Base-by-base conservation (phyloP, 306 rosid species). In the Prunus salicina region DNA sequence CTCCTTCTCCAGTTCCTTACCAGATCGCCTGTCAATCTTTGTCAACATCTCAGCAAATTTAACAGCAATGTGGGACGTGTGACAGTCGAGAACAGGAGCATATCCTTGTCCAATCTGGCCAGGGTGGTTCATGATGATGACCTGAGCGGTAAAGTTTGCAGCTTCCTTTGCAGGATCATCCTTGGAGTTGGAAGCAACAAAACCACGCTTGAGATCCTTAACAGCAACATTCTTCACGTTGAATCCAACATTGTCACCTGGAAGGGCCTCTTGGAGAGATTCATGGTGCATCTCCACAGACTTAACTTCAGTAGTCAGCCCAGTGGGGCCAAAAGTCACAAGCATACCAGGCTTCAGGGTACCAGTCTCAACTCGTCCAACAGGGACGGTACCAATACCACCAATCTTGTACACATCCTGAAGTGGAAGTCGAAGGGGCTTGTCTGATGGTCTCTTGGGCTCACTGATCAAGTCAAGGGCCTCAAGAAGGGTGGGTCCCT, bases 91-190 rank as follows among this genome's bases (percentile, higher is more conserved):
- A 25, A 78, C 86, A 10, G 86, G 86, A 12, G 86, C 80, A 56
- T 78, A 82, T 2, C 86, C 86, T 20, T 82, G 70, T 1, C 86
- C 82, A 11, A 78, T 78, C 80, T 82, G 86, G 5, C 86, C 82
- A 18, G 82, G 86, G 76, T 78, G 82, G 70, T 82, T 82, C 86
- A 82, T 82, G 71, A 82, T 78, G 82, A 78, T 82, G 77, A 74
- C 86, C 77, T 74, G 80, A 5, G 86, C 69, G n/a, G 80, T 82
- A 41, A 82, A 82, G 79, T 73, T 82, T 13, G 82, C 85, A 30
- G 85, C 85, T 5, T 78, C 85, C 72, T 67, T 76, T 2, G 84
- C 81, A 0, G 84, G 84, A 63, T 81, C 84, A 12, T 81, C 84
- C 81, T 81, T 81, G 50, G 84, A 81, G 78, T 81, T 81, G 47